Percentiles rank a stretch among this genome's conserved stretches.
phyloP scores from a whole-genome alignment of 2,329 filamentous ascomycete species.

The Penicillium frequentans region DNA sequence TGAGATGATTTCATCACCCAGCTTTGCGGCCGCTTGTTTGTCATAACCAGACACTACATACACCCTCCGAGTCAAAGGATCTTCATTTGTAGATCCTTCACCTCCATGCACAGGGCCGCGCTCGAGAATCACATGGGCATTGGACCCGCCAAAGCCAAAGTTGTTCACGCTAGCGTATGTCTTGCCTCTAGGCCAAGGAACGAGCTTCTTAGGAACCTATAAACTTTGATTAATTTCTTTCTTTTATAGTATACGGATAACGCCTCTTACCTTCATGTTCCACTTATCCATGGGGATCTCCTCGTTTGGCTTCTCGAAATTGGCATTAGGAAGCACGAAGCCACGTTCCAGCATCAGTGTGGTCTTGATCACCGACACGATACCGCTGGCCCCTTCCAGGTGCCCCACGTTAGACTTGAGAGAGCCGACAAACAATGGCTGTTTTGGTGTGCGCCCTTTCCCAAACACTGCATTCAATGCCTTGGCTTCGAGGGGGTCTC shows the following conservation, averaged over 20 bases:
- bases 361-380: slow-evolving; percentile 30
- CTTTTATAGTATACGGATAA: neutral
- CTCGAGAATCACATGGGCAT: slow-evolving; percentile 34
- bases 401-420: slow-evolving; percentile 34
- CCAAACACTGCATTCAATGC: slow-evolving; percentile 23
- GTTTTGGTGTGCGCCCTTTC: slow-evolving; percentile 16
- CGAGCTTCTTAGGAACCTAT: slow-evolving; percentile 21
- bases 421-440: slow-evolving; percentile 28
- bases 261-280: slow-evolving; percentile 23
- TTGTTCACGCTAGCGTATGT: slow-evolving; percentile 31
- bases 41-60: slow-evolving; percentile 18
- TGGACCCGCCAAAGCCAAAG: slow-evolving; percentile 39
- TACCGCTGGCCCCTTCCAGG: slow-evolving; percentile 27
- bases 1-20: slow-evolving; percentile 11
- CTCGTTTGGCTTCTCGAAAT: slow-evolving; percentile 23
- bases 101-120: slow-evolving; percentile 18
- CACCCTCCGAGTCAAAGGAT: slow-evolving; percentile 13
- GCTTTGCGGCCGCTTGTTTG: slow-evolving; percentile 16
- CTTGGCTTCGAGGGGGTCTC: slow-evolving; percentile 33
- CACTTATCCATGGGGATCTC: slow-evolving; percentile 27
- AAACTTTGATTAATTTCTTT: neutral
- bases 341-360: slow-evolving; percentile 28
- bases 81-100: slow-evolving; percentile 12
- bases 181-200: slow-evolving; percentile 28
- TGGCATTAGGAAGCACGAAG: slow-evolving; percentile 28